Conservation (phyloP, 2,329 filamentous ascomycete species). For the Pestalotiopsis sp. region DNA sequence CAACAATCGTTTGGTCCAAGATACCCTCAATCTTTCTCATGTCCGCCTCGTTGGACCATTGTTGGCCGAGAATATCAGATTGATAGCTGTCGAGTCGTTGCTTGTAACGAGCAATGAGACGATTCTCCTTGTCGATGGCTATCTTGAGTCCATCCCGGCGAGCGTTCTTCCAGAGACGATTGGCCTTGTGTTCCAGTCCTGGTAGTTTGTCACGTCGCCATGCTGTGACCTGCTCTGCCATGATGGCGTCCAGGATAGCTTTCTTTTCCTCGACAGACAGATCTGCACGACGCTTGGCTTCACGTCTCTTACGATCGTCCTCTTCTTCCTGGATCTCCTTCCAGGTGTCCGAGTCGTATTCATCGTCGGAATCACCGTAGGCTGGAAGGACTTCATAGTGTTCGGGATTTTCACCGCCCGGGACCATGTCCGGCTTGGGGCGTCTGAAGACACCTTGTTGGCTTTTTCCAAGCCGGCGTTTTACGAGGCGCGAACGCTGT, state of each 20-base stretch:
- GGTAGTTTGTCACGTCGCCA: conserved; percentile 65
- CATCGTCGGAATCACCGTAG: conserved; percentile 57
- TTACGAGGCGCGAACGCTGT: conserved; percentile 26
- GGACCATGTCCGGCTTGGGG: conserved; percentile 27
- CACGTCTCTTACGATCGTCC: conserved; percentile 33
- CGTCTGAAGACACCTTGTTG: conserved; percentile 1
- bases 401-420: conserved; percentile 26
- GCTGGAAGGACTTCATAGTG: conserved; percentile 46
- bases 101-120: conserved; percentile 43
- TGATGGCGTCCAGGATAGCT: conserved; percentile 53
- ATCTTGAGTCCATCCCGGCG: conserved; percentile 40
- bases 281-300: conserved; percentile 4
- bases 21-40: conserved; percentile 57
- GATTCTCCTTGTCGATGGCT: conserved; percentile 46
- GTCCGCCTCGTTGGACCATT: conserved; percentile 54
- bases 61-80: conserved; percentile 49
- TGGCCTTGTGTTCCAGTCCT: conserved; percentile 56
- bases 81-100: conserved; percentile 58
- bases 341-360: conserved; percentile 61
- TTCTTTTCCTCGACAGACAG: conserved; percentile 51
- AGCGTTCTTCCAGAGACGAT: conserved; percentile 61
- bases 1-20: conserved; percentile 67
- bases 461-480: conserved; percentile 16
- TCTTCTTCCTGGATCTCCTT: conserved; percentile 63
- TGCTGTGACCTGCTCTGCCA: conserved; percentile 48